Base-by-base conservation (phyloP, 1,139 yeast genomes). In the Wickerhamomyces sp. region DNA sequence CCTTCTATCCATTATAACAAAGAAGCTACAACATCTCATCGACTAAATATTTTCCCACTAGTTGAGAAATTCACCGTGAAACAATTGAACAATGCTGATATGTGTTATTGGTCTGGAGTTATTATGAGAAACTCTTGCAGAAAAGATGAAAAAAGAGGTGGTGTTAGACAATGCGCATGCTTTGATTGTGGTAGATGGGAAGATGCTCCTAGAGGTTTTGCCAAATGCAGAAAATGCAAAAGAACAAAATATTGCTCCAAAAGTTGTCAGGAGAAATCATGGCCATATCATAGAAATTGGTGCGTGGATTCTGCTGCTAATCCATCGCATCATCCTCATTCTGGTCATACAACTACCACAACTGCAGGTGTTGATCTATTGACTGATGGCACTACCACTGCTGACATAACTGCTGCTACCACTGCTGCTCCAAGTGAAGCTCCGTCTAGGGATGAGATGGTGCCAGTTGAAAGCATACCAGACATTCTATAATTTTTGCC, bases 111-210 rank as follows among this genome's bases (percentile, higher is more conserved):
- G 98, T 87, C 96, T 4, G 95, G 96, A 4, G 95, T 89, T 13
- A 87, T 89, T 31, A 91, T 91, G 91, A 72, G 97, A 41, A 91
- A 91, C 58, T 86, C 96, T 2, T 89, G 96, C 57, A 73, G 96
- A 39, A 78, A 91, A 54, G 93, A 89, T 57, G 97, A 89, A 55
- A 59, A 70, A 29, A 69, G 79, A 38, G 94, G 95, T 19, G 96
- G 97, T 3, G 84, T 91, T 23, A 72, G 97, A 33, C 98, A 91
- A 61, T 91, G 98, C 61, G 96, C 97, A 2, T 82, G 81, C 58
- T 80, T 88, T 50, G 83, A 77, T 26, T 91, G 98, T 62, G 96
- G 96, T n/a, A 80, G 72, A 54, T 91, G 98, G 98, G 98, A 91
- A 58, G 75, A 73, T 28, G 78, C 65, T 44, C 96, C 96, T 11